Evolutionary conservation across 2,329 filamentous ascomycete species (phyloP), one percentile per base, ranked within the genome.

Genomic region (Arachnomyces sp.): DNA sequence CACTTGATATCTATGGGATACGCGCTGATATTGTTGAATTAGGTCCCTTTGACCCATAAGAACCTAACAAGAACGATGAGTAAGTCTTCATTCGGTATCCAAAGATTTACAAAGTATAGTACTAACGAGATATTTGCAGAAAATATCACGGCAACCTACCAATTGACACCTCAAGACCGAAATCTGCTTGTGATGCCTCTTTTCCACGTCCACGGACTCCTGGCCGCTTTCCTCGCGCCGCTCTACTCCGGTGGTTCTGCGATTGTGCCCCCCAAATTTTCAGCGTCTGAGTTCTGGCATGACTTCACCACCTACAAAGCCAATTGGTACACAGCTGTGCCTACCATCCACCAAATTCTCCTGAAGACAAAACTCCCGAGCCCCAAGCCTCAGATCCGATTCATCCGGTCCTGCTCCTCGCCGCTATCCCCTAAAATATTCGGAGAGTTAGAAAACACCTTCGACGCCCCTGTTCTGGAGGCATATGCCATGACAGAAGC

Each of bases 401-500:
- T 93, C 66, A 89, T 94, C 56, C 78, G 87, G 49, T 92, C 86
- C 11, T 93, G 87, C 68, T 90, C 85, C 8, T 88, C 84, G 14
- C 86, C 86, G 0, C 72, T 94, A 11, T 85, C 84, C 2, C 87
- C 87, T 1, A 88, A 86, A 46, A 80, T 80, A 37, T 89, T 92
- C 66, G 74, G 86, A 46, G 81, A 86, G 52, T 75, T 94, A 4
- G 86, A 93, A 57, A 73, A 78, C 52, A 74, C 78, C 0, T 85
- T 88, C 60, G 72, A 78, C 37, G 85, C 87, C 0, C 86, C 87
- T 0, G 87, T 94, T 0, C 73, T 94, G 13, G 87, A 93, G 66
- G 87, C 87, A 7, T 93, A 93, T 55, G 87, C 87, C 49, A 94
- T 94, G 87, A 93, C 87, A 31, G 87, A 93, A 67, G 87, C 86